Percentiles rank a stretch among this genome's conserved stretches.
These are phyloP conservation scores for Drosera spatulata DNA, from an alignment of 179 eudicot species.

Conservation along the genomic window DNA sequence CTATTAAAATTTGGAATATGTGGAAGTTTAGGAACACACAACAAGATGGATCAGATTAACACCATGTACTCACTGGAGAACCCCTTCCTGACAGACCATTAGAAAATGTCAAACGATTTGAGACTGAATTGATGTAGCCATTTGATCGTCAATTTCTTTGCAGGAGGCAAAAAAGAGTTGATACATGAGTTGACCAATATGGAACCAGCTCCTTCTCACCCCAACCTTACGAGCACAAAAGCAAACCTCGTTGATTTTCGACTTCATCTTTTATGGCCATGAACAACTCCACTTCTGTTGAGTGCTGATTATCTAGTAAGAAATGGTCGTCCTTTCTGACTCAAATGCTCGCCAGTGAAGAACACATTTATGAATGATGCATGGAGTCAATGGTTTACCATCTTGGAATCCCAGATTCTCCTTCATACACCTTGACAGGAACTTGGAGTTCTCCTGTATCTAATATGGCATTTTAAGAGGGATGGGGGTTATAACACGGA, in stretches of 20 bases:
- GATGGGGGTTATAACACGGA: too few species aligned
- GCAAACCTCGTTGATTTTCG: neutral
- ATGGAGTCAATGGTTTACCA: conserved; percentile 90
- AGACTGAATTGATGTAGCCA: conserved; percentile 61
- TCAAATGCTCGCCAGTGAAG: conserved; percentile 97
- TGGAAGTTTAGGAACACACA: too few species aligned
- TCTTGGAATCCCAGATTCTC: conserved; percentile 95
- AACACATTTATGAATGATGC: conserved; percentile 86
- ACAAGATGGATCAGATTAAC: neutral
- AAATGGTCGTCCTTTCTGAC: too few species aligned
- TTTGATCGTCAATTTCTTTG: conserved; percentile 84
- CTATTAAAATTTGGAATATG: too few species aligned
- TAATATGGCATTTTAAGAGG: too few species aligned
- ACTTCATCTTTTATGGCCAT: conserved; percentile 54
- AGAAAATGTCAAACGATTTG: conserved; percentile 62
- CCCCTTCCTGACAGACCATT: conserved; percentile 60
- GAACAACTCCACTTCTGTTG: conserved; percentile 68
- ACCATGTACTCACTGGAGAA: conserved; percentile 43
- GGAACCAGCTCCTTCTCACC: conserved; percentile 76
- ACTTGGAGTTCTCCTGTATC: conserved; percentile 78
- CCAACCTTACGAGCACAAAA: conserved; percentile 50
- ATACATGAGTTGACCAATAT: too few species aligned
- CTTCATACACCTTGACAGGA: conserved; percentile 78
- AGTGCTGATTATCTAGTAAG: conserved; percentile 81
- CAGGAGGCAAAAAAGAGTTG: conserved; percentile 85